Evolutionary conservation across 257 asterid genomes (phyloP).

Genomic region (Ilex aquifolium): DNA sequence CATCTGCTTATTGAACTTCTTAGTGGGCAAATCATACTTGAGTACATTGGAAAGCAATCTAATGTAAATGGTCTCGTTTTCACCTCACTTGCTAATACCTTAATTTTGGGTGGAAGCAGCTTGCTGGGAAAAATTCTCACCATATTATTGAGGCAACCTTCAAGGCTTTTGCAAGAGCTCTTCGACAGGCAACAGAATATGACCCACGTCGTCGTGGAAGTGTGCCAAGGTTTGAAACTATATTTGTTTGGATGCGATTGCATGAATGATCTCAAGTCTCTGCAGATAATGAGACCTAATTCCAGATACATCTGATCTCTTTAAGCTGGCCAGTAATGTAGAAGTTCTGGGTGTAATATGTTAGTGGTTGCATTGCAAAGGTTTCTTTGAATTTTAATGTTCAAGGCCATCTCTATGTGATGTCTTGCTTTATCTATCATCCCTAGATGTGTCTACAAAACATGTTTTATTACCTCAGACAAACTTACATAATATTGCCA

Average conservation of each 20-base stretch:
- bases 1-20: too few relatives aligned
- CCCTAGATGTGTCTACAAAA: too few relatives aligned
- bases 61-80: too few relatives aligned
- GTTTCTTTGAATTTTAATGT: not conserved
- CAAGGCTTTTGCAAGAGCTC: slow-evolving; percentile 99
- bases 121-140: slow-evolving; percentile 91
- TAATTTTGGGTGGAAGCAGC: slow-evolving; percentile 38
- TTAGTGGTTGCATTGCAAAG: not conserved
- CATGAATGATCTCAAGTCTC: not conserved
- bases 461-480: too few relatives aligned
- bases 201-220: slow-evolving; percentile 86
- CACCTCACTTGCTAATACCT: not conserved
- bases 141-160: slow-evolving; percentile 98
- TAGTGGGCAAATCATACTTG: not conserved
- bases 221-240: slow-evolving; percentile 64
- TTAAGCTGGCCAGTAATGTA: not conserved
- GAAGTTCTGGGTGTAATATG: not conserved
- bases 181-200: slow-evolving; percentile 86
- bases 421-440: too few relatives aligned
- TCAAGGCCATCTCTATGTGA: not conserved
- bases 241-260: not conserved
- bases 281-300: not conserved
- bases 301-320: not conserved
- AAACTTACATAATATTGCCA: too few relatives aligned
- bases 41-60: not conserved